These are phyloP conservation scores for Triticum turgidum DNA, from an alignment of 176 grass and related monocot species.

Conservation along the genomic window DNA sequence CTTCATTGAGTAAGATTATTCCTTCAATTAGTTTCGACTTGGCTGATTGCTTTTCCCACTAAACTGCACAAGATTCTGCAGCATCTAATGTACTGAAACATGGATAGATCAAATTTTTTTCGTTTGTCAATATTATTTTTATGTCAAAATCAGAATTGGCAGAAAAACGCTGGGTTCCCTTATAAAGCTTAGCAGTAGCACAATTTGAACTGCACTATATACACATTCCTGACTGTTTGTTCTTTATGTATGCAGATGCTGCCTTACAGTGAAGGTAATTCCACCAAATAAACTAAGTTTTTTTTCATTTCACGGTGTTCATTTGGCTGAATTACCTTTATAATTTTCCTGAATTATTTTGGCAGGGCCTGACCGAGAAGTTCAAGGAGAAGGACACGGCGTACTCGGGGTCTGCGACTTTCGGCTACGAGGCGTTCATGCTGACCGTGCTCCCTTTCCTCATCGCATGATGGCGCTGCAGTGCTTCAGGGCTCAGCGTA, in stretches of 20 bases:
- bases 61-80: background rate
- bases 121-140: background rate
- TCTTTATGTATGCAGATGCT: slow-evolving; percentile 57
- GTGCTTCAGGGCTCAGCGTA: background rate
- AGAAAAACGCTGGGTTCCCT: too few species aligned
- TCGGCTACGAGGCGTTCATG: slow-evolving; percentile 91
- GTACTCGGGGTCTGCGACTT: slow-evolving; percentile 72
- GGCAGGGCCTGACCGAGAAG: slow-evolving; percentile 93
- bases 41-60: background rate
- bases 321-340: background rate
- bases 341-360: background rate
- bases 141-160: background rate
- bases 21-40: background rate
- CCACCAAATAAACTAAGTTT: background rate
- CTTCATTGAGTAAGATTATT: slow-evolving; percentile 88
- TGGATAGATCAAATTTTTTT: background rate
- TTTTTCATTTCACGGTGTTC: background rate
- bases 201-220: background rate
- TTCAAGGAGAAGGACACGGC: slow-evolving; percentile 86
- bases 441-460: slow-evolving; percentile 82
- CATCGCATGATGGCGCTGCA: slow-evolving; percentile 43
- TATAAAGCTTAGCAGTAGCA: background rate
- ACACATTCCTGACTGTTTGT: slow-evolving; percentile 12
- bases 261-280: slow-evolving; percentile 95
- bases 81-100: background rate